phyloP scores from a whole-genome alignment of 139 green algal genomes.

The Coelastrella sp. region DNA sequence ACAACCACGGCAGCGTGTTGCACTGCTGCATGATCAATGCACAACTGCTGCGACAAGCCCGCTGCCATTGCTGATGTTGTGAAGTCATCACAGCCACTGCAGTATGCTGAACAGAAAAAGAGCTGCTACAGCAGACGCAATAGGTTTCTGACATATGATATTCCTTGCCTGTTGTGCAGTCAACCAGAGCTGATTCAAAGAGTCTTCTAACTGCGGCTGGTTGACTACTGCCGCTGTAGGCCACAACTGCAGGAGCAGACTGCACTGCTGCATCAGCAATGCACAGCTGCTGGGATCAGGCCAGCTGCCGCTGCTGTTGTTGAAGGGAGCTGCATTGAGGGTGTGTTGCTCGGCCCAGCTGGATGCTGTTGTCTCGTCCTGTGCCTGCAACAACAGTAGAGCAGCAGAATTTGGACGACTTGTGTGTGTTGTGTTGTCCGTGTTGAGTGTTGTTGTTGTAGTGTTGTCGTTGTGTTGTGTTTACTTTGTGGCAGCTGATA shows the following conservation, averaged over 20 bases:
- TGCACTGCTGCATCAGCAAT: slow-evolving; percentile 2
- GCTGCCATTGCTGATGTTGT: too few relatives aligned
- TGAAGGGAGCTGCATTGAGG: not conserved
- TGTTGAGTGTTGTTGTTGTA: too few relatives aligned
- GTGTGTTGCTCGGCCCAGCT: not conserved
- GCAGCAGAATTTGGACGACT: not conserved
- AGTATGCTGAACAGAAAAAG: too few relatives aligned
- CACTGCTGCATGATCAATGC: too few relatives aligned
- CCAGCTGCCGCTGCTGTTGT: slow-evolving; percentile 24
- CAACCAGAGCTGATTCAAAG: slow-evolving; percentile 12
- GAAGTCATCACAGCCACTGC: too few relatives aligned
- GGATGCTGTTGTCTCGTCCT: not conserved
- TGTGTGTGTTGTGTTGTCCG: too few relatives aligned
- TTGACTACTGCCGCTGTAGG: not conserved
- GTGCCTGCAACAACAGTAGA: not conserved
- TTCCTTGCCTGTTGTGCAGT: slow-evolving; percentile 28
- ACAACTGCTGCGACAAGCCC: too few relatives aligned
- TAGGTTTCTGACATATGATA: not conserved
- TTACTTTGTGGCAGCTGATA: too few relatives aligned
- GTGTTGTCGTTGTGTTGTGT: too few relatives aligned
- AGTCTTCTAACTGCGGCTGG: not conserved
- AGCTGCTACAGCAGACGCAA: too few relatives aligned
- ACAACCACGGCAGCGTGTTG: too few relatives aligned
- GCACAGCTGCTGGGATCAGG: slow-evolving; percentile 16
- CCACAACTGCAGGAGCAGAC: slow-evolving; percentile 23